Evolutionary conservation across 192 early-diverging fungal species (phyloP), one percentile per base, ranked within the genome.

Genomic region (Dimargaris cristalligena): DNA sequence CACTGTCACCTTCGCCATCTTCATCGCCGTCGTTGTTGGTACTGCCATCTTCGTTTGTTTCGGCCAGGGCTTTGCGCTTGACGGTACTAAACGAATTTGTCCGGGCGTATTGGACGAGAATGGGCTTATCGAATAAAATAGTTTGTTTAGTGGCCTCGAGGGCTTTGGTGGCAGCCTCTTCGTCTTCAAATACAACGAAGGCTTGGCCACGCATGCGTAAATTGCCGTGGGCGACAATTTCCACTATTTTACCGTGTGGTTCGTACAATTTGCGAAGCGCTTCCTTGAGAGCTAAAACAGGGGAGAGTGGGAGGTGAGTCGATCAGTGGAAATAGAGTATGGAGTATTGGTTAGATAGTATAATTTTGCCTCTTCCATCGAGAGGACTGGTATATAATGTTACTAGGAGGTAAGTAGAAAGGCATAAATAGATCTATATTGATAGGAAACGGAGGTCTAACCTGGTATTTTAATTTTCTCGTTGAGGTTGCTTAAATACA

Each of bases 171-270:
- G 94, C 91, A 34, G 72, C 61, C 48, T 90, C 90, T 31, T 70
- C 60, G 26, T 81, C 67, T 59, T 81, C 77, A 67, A 88, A 97
- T 0, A 81, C 82, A 1, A 99, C 76, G 72, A 94, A 99, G 0
- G 93, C 95, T 65, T 99, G 95, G 20, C 95, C 95, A 59, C 90
- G 80, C 78, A 90, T 83, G 56, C 80, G 74, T 59, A 95, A 76
- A 71, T 87, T 85, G 60, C 68, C 63, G 58, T 88, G 90, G 10
- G 83, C 84, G 18, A 81, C 73, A 13, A 95, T 80, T 49, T 95
- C 86, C 1, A 92, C 57, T 13, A 99, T 76, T 35, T 86, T 68
- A 29, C 95, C 95, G 62, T 84, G 94, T 26, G 80, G 77, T 47
- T 83, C 79, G 60, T 94, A 99, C 44, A 95, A 65, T 23, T 83